phyloP scores from a whole-genome alignment of 2,329 filamentous ascomycete species.

The Pleomassaria siparia region DNA sequence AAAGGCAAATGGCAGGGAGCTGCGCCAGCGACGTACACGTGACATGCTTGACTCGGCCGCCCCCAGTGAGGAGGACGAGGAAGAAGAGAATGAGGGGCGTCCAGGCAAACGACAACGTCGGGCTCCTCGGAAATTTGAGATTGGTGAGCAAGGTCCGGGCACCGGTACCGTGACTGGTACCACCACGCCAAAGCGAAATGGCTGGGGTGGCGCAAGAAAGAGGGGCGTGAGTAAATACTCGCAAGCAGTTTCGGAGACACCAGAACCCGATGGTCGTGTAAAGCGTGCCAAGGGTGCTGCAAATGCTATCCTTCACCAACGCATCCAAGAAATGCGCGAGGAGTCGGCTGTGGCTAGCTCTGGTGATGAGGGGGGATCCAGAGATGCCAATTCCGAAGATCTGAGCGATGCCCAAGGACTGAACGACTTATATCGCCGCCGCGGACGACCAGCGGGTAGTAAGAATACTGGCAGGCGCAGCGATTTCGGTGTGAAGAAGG shows the following conservation, averaged over 20 bases:
- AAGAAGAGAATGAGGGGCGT: slow-evolving; percentile 35
- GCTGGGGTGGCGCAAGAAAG: slow-evolving; percentile 43
- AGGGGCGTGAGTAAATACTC: slow-evolving; percentile 39
- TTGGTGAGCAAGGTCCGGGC: slow-evolving; percentile 30
- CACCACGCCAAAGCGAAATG: slow-evolving; percentile 35
- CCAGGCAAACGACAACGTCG: slow-evolving; percentile 36
- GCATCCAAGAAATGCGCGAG: slow-evolving; percentile 51
- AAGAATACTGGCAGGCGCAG: slow-evolving; percentile 50
- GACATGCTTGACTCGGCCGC: slow-evolving; percentile 42
- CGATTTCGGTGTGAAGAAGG: slow-evolving; percentile 54
- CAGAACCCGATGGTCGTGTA: slow-evolving; percentile 35
- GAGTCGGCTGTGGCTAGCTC: slow-evolving; percentile 43
- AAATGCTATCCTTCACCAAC: slow-evolving; percentile 41
- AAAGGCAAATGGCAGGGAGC: slow-evolving; percentile 48
- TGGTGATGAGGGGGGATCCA: slow-evolving; percentile 37
- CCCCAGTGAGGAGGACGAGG: slow-evolving; percentile 42
- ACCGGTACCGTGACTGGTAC: slow-evolving; percentile 21
- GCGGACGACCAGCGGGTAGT: slow-evolving; percentile 47
- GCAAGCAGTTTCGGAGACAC: slow-evolving; percentile 32
- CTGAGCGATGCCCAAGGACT: slow-evolving; percentile 27
- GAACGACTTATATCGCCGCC: slow-evolving; percentile 24
- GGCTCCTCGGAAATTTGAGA: slow-evolving; percentile 39
- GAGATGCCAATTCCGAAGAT: slow-evolving; percentile 21
- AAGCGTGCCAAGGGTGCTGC: slow-evolving; percentile 32
- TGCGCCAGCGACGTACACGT: slow-evolving; percentile 48